A percentile compares a stretch with the other conserved stretches of the same genome.
Evolutionary conservation across 2,329 filamentous ascomycete genomes (phyloP).

Genomic region (Colletotrichum higginsianum): DNA sequence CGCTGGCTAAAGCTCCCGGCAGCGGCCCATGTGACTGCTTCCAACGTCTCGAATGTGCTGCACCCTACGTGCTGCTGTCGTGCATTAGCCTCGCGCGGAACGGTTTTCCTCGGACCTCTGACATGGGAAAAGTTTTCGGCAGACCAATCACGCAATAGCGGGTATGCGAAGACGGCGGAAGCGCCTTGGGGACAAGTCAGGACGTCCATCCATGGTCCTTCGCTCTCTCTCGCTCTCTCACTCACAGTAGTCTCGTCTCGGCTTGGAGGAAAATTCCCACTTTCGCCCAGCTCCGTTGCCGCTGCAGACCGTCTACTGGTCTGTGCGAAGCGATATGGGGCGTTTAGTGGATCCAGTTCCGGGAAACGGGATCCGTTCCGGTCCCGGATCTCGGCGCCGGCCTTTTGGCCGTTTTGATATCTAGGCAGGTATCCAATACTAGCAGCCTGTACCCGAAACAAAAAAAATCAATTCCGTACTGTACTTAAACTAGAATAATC

Average conservation of each 20-base stretch:
- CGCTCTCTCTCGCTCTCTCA: neutral
- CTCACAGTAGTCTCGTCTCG: neutral
- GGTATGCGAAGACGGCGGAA: slow-evolving; percentile 29
- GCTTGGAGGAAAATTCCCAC: neutral
- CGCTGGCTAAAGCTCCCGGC: neutral
- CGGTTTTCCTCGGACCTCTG: neutral
- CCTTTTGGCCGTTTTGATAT: no score
- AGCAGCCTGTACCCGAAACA: neutral
- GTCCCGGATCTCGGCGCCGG: slow-evolving; percentile 8
- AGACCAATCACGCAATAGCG: slow-evolving; percentile 38
- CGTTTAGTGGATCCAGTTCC: neutral
- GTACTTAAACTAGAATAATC: no score
- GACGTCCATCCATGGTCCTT: neutral
- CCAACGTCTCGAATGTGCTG: neutral
- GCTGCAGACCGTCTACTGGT: neutral
- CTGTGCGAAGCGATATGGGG: neutral
- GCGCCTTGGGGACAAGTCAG: neutral
- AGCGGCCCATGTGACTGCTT: slow-evolving; percentile 22
- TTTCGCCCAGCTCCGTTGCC: slow-evolving; percentile 1
- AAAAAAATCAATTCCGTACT: neutral
- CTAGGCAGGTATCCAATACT: neutral
- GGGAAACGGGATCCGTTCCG: neutral
- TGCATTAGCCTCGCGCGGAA: neutral
- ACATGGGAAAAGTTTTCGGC: slow-evolving; percentile 2
- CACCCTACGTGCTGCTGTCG: neutral